phyloP scores from a whole-genome alignment of 352 stramenopile species.

The Pythium scleroteichum region DNA sequence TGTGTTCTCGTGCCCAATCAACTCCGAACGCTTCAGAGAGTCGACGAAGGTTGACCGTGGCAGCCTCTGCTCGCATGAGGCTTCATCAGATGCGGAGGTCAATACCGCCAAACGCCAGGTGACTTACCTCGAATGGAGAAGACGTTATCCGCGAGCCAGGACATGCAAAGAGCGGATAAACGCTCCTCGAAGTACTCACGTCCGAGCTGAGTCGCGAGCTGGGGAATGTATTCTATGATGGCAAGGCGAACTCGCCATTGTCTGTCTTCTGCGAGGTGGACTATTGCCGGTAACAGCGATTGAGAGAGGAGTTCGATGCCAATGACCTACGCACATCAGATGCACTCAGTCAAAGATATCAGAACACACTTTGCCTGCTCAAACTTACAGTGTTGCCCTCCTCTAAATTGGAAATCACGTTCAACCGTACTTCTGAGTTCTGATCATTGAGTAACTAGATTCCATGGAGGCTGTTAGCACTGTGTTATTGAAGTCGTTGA shows the following conservation, averaged over 20 bases:
- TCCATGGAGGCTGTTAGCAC: too few species aligned
- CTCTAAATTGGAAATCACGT: slow-evolving; percentile 98
- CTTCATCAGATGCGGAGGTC: background rate
- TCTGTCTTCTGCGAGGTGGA: slow-evolving; percentile 97
- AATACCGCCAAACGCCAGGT: too few species aligned
- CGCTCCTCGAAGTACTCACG: slow-evolving; percentile 96
- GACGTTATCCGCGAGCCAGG: slow-evolving; percentile 97
- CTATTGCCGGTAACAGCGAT: slow-evolving; percentile 96
- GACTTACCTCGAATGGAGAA: slow-evolving; percentile 91
- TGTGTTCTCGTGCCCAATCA: slow-evolving; percentile 93
- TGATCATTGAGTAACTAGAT: slow-evolving; percentile 96
- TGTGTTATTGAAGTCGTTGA: background rate
- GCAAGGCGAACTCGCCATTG: slow-evolving; percentile 98
- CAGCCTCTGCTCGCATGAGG: slow-evolving; percentile 65
- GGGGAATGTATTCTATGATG: slow-evolving; percentile 98
- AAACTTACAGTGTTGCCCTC: slow-evolving; percentile 90
- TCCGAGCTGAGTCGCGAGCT: slow-evolving; percentile 95
- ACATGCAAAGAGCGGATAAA: slow-evolving; percentile 94
- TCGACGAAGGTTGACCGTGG: slow-evolving; percentile 94
- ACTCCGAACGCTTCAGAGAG: slow-evolving; percentile 95
- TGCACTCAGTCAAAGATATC: background rate
- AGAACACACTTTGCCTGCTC: background rate
- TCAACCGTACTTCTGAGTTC: slow-evolving; percentile 97
- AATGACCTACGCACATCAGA: slow-evolving; percentile 79
- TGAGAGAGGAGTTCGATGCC: slow-evolving; percentile 96